A percentile compares a stretch with the other conserved stretches of the same genome.
Conservation (phyloP, 2,329 filamentous ascomycete species). For the Emericellopsis atlantica region DNA sequence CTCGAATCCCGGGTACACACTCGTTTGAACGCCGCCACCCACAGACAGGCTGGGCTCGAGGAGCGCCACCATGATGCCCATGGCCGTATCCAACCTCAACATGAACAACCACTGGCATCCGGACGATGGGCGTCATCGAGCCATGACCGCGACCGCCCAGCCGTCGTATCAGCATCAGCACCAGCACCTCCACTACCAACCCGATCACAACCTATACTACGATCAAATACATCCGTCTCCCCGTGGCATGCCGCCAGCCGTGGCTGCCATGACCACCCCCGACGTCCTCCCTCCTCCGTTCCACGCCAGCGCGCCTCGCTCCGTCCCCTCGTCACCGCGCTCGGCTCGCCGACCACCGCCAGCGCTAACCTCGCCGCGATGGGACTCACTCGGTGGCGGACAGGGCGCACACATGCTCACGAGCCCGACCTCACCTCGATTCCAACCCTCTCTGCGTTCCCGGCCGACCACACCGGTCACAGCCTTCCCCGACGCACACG, state of each 20-base stretch:
- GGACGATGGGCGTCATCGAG: not conserved
- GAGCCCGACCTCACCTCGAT: slow-evolving; percentile 1
- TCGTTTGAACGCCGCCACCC: no score
- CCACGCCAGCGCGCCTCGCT: not conserved
- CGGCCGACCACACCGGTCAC: slow-evolving; percentile 3
- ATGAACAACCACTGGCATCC: not conserved
- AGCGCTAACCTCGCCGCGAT: not conserved
- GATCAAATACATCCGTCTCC: not conserved
- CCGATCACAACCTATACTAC: not conserved
- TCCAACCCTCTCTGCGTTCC: not conserved
- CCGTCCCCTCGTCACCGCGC: not conserved
- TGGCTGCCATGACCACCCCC: not conserved
- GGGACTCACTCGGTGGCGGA: not conserved
- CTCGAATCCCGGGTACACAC: no score
- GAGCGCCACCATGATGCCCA: slow-evolving; percentile 1
- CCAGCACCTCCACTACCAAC: not conserved
- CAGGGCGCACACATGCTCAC: not conserved
- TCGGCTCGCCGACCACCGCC: not conserved
- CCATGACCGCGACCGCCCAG: not conserved
- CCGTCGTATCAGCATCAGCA: not conserved
- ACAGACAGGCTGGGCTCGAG: slow-evolving; percentile 1
- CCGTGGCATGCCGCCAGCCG: no score
- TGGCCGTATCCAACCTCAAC: not conserved
- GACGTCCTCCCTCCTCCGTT: not conserved
- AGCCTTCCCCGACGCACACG: not conserved